Evolutionary conservation across 1,284 basidiomycete species (phyloP), one percentile per base, ranked within the genome.

Genomic region (Tetrapyrgos nigripes): DNA sequence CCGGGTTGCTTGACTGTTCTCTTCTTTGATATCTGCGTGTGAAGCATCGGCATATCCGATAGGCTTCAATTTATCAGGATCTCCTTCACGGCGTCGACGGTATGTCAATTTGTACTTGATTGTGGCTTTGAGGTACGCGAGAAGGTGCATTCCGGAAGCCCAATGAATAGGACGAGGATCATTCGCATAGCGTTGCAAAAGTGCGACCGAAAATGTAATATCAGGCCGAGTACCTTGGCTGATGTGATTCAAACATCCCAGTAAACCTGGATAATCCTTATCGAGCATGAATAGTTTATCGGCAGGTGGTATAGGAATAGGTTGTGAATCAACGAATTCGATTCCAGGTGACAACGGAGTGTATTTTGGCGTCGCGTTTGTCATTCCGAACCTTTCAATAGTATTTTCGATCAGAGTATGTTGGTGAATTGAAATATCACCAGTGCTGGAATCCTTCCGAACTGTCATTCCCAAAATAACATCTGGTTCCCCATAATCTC

Each of bases 21-120:
- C 76, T 51, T 64, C 76, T 57, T 79, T 73, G 0, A 77, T 64
- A 52, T 81, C 77, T 1, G 68, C 67, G 55, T 71, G 80, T 28
- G 35, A 33, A 4, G 40, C 35, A 29, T 53, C 37, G 19, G n/a
- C 21, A 53, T 53, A 53, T 44, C 35, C 37, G 17, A 53, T 10
- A 3, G 43, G 52, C 23, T 53, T 24, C 14, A 53, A 28, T 10
- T 9, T 28, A 66, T 59, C 1, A 64, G 64, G 19, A 65, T 61
- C 10, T 76, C 14, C 5, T 49, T 43, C 53, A 26, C 13, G 28
- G 51, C 10, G 57, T 11, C 40, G 50, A 29, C 21, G 19, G 40
- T 73, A 76, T 1, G 64, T 70, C 11, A 76, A 53, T 4, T 59
- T 57, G 27, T 66, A 64, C 26, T 69, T 59, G 0, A 66, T 17